phyloP scores from a whole-genome alignment of 2,329 filamentous ascomycete genomes.

The Penicillium thymicola region DNA sequence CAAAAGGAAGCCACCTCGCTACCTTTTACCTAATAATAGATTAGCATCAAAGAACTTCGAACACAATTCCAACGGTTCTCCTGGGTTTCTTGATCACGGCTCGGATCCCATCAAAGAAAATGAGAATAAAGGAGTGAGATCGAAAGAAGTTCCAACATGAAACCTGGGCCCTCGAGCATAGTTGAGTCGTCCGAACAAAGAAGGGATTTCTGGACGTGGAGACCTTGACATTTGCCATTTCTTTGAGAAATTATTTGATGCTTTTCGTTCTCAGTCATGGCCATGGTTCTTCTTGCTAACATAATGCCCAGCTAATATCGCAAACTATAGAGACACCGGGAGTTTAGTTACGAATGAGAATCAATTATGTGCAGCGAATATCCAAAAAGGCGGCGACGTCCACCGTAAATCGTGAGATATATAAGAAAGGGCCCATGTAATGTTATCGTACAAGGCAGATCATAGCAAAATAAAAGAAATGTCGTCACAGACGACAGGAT shows the following conservation, averaged over 20 bases:
- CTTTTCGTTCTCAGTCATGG: neutral
- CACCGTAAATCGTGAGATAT: neutral
- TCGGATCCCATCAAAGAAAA: neutral
- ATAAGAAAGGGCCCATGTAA: conserved; percentile 1
- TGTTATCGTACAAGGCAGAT: conserved; percentile 16
- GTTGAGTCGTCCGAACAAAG: neutral
- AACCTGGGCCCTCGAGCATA: neutral
- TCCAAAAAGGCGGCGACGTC: neutral
- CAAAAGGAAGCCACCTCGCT: neutral
- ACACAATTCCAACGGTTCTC: neutral
- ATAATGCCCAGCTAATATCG: neutral
- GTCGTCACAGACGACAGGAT: conserved; percentile 20
- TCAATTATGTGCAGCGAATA: neutral
- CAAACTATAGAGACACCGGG: neutral
- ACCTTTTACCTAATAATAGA: neutral
- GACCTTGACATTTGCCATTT: neutral
- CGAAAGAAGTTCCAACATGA: neutral
- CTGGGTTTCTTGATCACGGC: neutral
- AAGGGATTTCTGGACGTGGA: neutral
- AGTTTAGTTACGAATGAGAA: neutral
- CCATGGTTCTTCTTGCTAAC: neutral
- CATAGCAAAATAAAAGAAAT: conserved; percentile 9
- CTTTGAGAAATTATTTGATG: neutral
- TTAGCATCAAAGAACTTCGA: neutral
- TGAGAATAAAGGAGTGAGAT: neutral